These are phyloP conservation scores for Drosera capensis DNA, from an alignment of 148 eudicot genomes.

Conservation along the genomic window DNA sequence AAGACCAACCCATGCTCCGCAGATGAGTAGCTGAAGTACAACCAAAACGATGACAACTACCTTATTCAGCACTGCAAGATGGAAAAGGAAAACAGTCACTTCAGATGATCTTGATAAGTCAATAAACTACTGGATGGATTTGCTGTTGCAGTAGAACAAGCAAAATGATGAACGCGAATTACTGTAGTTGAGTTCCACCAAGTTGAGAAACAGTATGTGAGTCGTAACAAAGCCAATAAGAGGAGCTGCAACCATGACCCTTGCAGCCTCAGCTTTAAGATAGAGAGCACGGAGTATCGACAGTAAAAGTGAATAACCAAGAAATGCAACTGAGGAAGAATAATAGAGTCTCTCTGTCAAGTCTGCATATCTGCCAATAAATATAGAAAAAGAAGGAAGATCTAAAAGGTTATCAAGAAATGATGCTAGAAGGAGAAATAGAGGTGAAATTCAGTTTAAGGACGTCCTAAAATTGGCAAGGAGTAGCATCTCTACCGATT, in stretches of 20 bases:
- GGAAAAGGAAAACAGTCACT: no score
- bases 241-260: slow-evolving; percentile 83
- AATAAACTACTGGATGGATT: no score
- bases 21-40: neutral
- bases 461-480: no score
- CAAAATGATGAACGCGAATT: no score
- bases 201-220: slow-evolving; percentile 53
- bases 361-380: slow-evolving; percentile 44
- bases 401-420: no score
- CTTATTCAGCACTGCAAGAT: neutral
- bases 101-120: no score
- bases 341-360: slow-evolving; percentile 52
- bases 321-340: slow-evolving; percentile 48
- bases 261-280: slow-evolving; percentile 47
- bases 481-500: neutral
- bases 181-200: slow-evolving; percentile 44
- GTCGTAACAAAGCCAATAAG: slow-evolving; percentile 51
- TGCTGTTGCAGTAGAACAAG: no score
- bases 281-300: slow-evolving; percentile 41
- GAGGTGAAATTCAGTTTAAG: neutral
- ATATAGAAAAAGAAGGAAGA: slow-evolving; percentile 3
- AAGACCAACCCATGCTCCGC: neutral
- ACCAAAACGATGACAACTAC: neutral
- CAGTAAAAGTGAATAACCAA: slow-evolving; percentile 47
- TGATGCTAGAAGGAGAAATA: neutral